Evolutionary conservation across 2,329 filamentous ascomycete species (phyloP).

Genomic region (Calonectria ilicicola): DNA sequence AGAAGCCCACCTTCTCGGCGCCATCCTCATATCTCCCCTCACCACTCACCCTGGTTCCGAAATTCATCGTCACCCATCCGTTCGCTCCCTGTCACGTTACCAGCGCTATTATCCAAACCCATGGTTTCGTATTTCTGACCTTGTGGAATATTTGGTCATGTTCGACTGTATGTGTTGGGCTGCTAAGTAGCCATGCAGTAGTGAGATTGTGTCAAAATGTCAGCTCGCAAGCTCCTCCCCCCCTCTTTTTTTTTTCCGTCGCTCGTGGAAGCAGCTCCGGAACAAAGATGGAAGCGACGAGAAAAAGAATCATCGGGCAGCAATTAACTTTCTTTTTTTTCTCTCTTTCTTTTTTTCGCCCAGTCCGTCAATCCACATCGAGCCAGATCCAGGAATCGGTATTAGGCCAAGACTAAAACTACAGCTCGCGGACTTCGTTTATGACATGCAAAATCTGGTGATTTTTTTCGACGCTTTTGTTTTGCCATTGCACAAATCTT

Average conservation of each 20-base stretch:
- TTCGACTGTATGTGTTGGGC: not conserved
- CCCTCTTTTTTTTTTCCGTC: not conserved
- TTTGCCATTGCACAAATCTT: too few species aligned
- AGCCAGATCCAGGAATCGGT: too few species aligned
- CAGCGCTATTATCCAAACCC: not conserved
- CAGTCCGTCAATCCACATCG: too few species aligned
- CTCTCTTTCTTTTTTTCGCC: too few species aligned
- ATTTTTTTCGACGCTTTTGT: too few species aligned
- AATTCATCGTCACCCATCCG: too few species aligned
- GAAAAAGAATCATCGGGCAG: not conserved
- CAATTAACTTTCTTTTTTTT: too few species aligned
- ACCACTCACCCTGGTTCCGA: not conserved
- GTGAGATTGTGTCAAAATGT: not conserved
- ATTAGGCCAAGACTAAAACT: too few species aligned
- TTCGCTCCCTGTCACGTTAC: not conserved
- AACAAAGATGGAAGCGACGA: not conserved
- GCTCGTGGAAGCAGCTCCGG: not conserved
- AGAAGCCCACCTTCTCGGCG: not conserved
- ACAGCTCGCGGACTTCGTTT: too few species aligned
- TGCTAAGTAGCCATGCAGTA: not conserved
- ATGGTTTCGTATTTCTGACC: too few species aligned
- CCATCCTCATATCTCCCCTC: not conserved
- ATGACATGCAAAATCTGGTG: too few species aligned
- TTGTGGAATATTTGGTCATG: not conserved
- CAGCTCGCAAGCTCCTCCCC: not conserved